Evolutionary conservation across 371 early-diverging fungal species (phyloP).

Genomic region (Entomophthora muscae): DNA sequence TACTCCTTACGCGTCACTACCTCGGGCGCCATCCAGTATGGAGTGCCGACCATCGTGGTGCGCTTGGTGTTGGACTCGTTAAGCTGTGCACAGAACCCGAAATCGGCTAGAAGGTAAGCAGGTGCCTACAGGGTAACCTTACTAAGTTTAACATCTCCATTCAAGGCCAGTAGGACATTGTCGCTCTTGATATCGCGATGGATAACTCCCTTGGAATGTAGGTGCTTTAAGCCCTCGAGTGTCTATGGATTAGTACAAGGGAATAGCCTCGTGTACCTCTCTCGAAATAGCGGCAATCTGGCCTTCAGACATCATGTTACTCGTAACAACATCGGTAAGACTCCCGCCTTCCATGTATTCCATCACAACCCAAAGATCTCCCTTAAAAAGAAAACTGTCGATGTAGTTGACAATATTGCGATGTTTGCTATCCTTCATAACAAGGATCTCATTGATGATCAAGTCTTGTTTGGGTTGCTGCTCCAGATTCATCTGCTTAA

Average conservation of each 20-base stretch:
- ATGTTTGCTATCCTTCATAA: constrained; percentile 80
- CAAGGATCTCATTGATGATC: constrained; percentile 90
- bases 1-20: constrained; percentile 87
- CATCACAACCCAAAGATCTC: constrained; percentile 90
- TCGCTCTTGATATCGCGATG: constrained; percentile 97
- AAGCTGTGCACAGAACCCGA: constrained; percentile 88
- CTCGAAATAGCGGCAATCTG: constrained; percentile 86
- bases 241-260: constrained; percentile 22
- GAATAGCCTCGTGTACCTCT: constrained; percentile 25
- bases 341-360: constrained; percentile 96
- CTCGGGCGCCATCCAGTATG: constrained; percentile 95
- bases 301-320: constrained; percentile 84
- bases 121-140: constrained; percentile 15
- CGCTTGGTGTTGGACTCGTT: constrained; percentile 61
- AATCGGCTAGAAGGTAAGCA: constrained; percentile 43
- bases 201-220: constrained; percentile 88
- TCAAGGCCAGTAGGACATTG: constrained; percentile 71
- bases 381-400: constrained; percentile 73
- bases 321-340: constrained; percentile 79
- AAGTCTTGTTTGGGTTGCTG: constrained; percentile 91
- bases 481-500: constrained; percentile 91
- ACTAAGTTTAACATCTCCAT: constrained; percentile 85
- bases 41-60: constrained; percentile 84
- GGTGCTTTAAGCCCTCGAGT: constrained; percentile 70
- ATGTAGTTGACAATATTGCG: constrained; percentile 93